Percentiles rank a stretch among this genome's conserved stretches.
Evolutionary conservation across 371 early-diverging fungal genomes (phyloP).

Genomic region (Apophysomyces variabilis): DNA sequence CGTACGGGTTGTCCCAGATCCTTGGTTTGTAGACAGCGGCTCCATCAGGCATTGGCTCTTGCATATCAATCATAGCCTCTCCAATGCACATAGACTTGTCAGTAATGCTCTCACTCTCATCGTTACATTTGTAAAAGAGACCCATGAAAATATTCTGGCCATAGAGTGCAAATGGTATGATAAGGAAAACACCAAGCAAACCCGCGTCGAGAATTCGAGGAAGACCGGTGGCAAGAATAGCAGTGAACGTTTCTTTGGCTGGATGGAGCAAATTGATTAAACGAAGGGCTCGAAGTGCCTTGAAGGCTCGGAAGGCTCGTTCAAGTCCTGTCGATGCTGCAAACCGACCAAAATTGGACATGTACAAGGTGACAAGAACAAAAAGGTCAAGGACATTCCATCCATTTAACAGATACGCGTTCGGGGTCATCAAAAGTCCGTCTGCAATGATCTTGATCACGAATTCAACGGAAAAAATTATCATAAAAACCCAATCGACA

Average conservation of each 20-base stretch:
- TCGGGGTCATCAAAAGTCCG: conserved; percentile 69
- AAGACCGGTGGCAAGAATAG: conserved; percentile 60
- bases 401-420: conserved; percentile 65
- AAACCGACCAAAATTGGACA: conserved; percentile 55
- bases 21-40: conserved; percentile 56
- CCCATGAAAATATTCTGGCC: conserved; percentile 69
- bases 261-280: conserved; percentile 62
- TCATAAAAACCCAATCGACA: conserved; percentile 57
- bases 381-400: conserved; percentile 75
- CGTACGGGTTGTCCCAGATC: conserved; percentile 68
- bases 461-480: conserved; percentile 66
- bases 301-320: conserved; percentile 66
- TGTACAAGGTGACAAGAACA: conserved; percentile 62
- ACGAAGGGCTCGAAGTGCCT: conserved; percentile 67
- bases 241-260: conserved; percentile 65
- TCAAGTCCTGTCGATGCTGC: conserved; percentile 55
- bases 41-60: conserved; percentile 43
- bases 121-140: conserved; percentile 63
- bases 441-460: conserved; percentile 67
- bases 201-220: conserved; percentile 67
- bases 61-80: conserved; percentile 37
- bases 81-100: conserved; percentile 47
- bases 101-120: conserved; percentile 36
- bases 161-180: conserved; percentile 73
- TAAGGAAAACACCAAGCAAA: conserved; percentile 55